Base-by-base conservation (phyloP, 2,329 filamentous ascomycete genomes). In the Xylariales sp. region DNA sequence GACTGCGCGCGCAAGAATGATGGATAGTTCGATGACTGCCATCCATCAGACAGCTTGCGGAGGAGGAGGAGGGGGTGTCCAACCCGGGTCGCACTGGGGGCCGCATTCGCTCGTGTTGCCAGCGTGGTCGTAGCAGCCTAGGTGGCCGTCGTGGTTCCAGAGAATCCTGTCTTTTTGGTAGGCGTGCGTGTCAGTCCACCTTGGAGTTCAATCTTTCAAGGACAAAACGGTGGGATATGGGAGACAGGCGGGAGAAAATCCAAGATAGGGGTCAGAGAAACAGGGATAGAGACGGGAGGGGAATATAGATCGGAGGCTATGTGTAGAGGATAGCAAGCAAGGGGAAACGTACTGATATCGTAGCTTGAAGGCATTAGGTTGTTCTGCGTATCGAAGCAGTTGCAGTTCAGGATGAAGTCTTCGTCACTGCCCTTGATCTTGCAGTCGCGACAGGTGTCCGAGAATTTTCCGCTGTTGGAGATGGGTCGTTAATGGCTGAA, bases 91-190 rank as follows among this genome's bases (percentile, higher is more conserved):
- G 32, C 42, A 44, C 42, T 34, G 31, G 15, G 42, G 42, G 9
- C 42, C 42, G 27, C 42, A 40, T 11, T 33, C 11, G 20, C 19
- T 59, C 50, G 59, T 60, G 52, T 63, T 65, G n/a, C 65, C 65
- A 9, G 55, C 38, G 22, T 57, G 53, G 25, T 51, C 52, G 45
- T 61, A 68, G 52, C 66, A 69, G 12, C 61, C 62, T 36, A 66
- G 47, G n/a, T 47, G 46, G 4, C 66, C 65, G 31, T 68, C 50
- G 6, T 54, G 51, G 41, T 68, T 62, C 49, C 57, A 62, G 20
- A 69, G 41, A 14, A 64, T 37, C 4, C 50, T 50, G 46, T 68
- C 65, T 68, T 22, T 18, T 18, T 24, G 5, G 34, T 38, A 22
- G 37, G 48, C 43, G 24, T 43, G 35, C 14, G 24, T 28, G 34